Evolutionary conservation across 2,329 filamentous ascomycete species (phyloP), one percentile per base, ranked within the genome.

Genomic region (Claviceps citrina): DNA sequence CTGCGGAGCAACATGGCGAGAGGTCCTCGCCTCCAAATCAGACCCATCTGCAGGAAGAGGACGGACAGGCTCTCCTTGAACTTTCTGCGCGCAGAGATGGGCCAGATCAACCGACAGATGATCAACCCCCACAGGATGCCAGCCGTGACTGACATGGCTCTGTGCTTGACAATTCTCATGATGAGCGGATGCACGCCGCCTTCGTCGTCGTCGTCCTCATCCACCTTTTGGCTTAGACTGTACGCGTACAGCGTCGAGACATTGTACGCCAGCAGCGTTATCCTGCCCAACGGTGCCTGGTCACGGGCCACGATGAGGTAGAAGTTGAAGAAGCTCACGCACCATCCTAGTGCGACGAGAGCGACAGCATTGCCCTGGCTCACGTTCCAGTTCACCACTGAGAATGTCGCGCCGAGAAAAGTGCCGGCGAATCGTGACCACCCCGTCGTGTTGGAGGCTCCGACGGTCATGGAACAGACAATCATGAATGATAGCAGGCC

Each of bases 401-500:
- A 82, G 44, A 79, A 77, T 3, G 70, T 54, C 12, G 84, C 84
- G 19, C 87, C 87, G 28, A 89, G 65, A 39, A 83, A 69, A 1
- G 86, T 94, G 44, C 86, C 86, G 7, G 83, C 65, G 53, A 93
- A 87, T 49, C 87, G 78, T 38, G 84, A 76, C 58, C 77, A 76
- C 2, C 84, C 85, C 0, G 86, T 93, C 1, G 86, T 93, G 57
- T 94, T 95, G 24, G 84, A 84, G 7, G 86, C 84, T 16, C 87
- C 87, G 22, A 94, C 84, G 0, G 86, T 94, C 84, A 93, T 94
- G 22, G 82, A 85, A 57, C 85, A 93, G 18, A 95, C 87, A 54
- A 93, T 75, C 86, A 94, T 94, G 63, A 93, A 94, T 0, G 84
- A 91, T 36, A 94, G 62, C 4, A 95, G 67, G n/a, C 87, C 87